Evolutionary conservation across 192 early-diverging fungal species (phyloP), one percentile per base, ranked within the genome.

Genomic region (Powellomyces hirtus): DNA sequence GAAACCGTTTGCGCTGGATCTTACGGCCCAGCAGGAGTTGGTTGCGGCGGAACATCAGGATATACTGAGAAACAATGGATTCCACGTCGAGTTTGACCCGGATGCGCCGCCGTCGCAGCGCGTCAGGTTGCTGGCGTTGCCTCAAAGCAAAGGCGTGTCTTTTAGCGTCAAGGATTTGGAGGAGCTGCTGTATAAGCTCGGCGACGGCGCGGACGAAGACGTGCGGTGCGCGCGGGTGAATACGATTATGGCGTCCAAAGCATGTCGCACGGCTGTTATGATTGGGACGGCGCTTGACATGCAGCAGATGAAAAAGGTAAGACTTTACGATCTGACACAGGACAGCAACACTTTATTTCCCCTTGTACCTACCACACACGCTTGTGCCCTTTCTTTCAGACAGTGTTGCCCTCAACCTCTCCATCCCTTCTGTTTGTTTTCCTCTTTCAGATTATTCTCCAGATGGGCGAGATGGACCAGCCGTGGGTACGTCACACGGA

Each of bases 221-320:
- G 83, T 90, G 0, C 70, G 87, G 29, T 95, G 93, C 66, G 82
- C 84, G 49, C 73, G 88, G 22, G 81, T 90, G 1, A 76, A 89
- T 26, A 66, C 74, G 5, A 84, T 93, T 76, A 92, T 92, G 85
- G 95, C 94, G 0, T 95, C 92, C 0, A 84, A 90, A 50, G 97
- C 97, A 0, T 99, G 97, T 70, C 79, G 95, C 13, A 89, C 85
- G 64, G 88, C 91, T 0, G 88, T 92, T 4, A 97, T 98, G 94
- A 95, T 99, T 72, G 97, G 97, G 1, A 84, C 89, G 64, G 73
- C 88, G 36, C 71, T 99, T 64, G 85, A 84, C 10, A 64, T 73
- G 38, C 59, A 68, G 4, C 80, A 91, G 60, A 97, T 97, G 94
- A 71, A 64, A 27, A 81, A 86, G 75, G 86, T 86, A 62, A 59